Conservation (phyloP, 2,329 filamentous ascomycete genomes). For the Arthrobotrys sphaeroides region DNA sequence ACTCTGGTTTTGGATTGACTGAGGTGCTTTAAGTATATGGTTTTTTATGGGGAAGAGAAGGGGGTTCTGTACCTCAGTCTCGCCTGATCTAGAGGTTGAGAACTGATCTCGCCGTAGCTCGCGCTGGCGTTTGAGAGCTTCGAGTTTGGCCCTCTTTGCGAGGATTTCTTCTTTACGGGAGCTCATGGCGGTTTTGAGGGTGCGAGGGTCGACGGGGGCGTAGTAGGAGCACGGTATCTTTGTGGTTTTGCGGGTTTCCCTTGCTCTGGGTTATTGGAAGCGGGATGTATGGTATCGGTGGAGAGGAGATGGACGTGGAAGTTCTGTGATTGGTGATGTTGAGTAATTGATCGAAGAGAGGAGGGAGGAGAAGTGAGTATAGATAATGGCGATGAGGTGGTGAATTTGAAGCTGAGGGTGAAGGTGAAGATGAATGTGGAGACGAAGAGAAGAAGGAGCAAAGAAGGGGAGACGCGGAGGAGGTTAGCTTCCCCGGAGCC, state of each 20-base stretch:
- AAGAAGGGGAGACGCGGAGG: not conserved
- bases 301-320: not conserved
- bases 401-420: not conserved
- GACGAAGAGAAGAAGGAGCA: not conserved
- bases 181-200: conserved; percentile 62
- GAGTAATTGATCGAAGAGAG: not conserved
- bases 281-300: not conserved
- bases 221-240: conserved; percentile 52
- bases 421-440: not conserved
- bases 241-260: too few relatives aligned
- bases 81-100: conserved; percentile 73
- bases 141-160: conserved; percentile 95
- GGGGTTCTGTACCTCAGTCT: conserved; percentile 72
- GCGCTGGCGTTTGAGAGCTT: conserved; percentile 91
- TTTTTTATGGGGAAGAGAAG: conserved; percentile 5
- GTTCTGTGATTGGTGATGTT: not conserved
- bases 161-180: conserved; percentile 93
- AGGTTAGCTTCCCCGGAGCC: not conserved
- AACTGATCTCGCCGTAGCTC: conserved; percentile 76
- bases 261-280: not conserved
- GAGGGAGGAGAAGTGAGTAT: not conserved
- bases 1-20: too few relatives aligned
- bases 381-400: not conserved
- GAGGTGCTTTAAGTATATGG: conserved; percentile 1
- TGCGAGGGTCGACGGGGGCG: conserved; percentile 29